Evolutionary conservation across 2,329 filamentous ascomycete species (phyloP).

Genomic region (Thermoascus crustaceus): DNA sequence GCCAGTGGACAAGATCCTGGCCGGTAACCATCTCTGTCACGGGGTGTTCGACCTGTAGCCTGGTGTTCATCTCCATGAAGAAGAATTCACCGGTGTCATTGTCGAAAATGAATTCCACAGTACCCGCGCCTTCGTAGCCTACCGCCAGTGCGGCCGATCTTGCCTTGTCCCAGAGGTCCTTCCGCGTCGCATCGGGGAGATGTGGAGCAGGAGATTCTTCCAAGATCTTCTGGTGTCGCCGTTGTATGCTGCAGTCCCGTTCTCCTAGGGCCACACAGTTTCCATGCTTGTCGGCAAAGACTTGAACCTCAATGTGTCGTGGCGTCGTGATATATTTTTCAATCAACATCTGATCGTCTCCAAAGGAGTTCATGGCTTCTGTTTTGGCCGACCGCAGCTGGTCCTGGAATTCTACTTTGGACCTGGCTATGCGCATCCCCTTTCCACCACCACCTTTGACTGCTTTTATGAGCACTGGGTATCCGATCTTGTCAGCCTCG

Average conservation of each 20-base stretch:
- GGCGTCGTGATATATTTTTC: constrained; percentile 62
- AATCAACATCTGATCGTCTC: constrained; percentile 58
- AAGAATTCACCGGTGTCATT: constrained; percentile 59
- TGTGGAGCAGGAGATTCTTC: constrained; percentile 60
- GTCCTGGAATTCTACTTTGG: constrained; percentile 50
- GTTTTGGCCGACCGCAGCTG: constrained; percentile 57
- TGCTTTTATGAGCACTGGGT: constrained; percentile 57
- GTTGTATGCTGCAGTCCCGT: constrained; percentile 58
- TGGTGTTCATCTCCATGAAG: constrained; percentile 69
- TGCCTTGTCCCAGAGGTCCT: constrained; percentile 59
- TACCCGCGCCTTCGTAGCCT: constrained; percentile 58
- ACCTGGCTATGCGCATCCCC: constrained; percentile 57
- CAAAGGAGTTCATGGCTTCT: constrained; percentile 56
- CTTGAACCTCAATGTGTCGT: constrained; percentile 59
- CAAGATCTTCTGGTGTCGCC: constrained; percentile 58
- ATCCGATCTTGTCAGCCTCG: constrained; percentile 65
- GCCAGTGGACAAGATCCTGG: constrained; percentile 85
- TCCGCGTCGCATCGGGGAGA: constrained; percentile 49
- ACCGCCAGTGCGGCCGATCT: constrained; percentile 55
- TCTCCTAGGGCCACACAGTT: constrained; percentile 58
- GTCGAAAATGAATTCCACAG: constrained; percentile 62
- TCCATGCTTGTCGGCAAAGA: constrained; percentile 58
- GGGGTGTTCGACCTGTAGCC: constrained; percentile 92
- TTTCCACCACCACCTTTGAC: constrained; percentile 61
- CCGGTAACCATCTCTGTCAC: constrained; percentile 76